These are phyloP conservation scores for Acorus gramineus DNA, from an alignment of 106 monocot genomes.

Conservation along the genomic window DNA sequence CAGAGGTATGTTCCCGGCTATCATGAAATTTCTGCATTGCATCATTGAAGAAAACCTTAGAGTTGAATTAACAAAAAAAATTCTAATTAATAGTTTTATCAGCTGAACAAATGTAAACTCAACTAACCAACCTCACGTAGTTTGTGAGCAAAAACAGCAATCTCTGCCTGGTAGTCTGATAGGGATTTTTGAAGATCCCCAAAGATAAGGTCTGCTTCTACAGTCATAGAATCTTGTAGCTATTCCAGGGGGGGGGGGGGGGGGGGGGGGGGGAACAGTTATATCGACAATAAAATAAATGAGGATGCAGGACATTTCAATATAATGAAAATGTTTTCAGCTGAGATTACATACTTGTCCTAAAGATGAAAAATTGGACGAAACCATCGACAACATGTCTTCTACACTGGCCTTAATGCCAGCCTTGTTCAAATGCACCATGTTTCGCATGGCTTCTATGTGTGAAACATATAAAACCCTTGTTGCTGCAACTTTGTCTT, in stretches of 20 bases:
- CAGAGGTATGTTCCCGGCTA: constrained; percentile 39
- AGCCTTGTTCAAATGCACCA: constrained; percentile 72
- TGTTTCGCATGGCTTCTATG: constrained; percentile 69
- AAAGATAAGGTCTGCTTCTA: constrained; percentile 47
- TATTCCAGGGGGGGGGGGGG: constrained; percentile 8
- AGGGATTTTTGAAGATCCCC: constrained; percentile 47
- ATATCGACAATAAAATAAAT: too few species aligned
- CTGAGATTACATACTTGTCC: constrained; percentile 35
- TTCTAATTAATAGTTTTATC: too few species aligned
- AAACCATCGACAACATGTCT: constrained; percentile 43
- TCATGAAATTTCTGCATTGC: constrained; percentile 40
- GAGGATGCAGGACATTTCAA: background rate
- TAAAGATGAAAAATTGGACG: constrained; percentile 31
- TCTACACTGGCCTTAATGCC: constrained; percentile 50
- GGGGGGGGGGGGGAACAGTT: too few species aligned
- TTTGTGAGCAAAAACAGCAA: constrained; percentile 56
- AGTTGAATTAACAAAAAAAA: background rate
- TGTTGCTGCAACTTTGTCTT: constrained; percentile 44
- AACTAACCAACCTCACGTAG: constrained; percentile 51
- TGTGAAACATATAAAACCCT: constrained; percentile 51
- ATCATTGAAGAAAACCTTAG: background rate
- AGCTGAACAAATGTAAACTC: background rate
- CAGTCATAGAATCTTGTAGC: constrained; percentile 54
- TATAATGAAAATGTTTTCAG: background rate
- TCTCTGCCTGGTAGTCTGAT: constrained; percentile 48